Evolutionary conservation across 768 basidiomycete genomes (phyloP), one percentile per base, ranked within the genome.

Genomic region (Mycena floridula): DNA sequence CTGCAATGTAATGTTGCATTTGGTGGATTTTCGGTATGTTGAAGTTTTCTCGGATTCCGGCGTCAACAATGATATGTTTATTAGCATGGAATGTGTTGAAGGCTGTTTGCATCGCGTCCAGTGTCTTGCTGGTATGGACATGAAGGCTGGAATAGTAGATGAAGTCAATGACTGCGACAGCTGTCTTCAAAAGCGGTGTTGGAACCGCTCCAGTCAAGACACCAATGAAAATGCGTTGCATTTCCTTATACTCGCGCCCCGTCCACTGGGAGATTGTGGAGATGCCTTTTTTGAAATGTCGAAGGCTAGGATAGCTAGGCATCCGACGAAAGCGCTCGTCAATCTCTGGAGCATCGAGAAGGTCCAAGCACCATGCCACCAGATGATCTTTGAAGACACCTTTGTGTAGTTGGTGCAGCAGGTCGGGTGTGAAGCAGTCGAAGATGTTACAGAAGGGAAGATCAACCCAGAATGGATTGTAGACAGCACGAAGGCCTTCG

Each of bases 381-480:
- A 69, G 41, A 40, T 74, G 72, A 40, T 72, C 65, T 40, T 70
- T 70, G 59, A 74, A 69, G 3, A 73, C 45, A 0, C 74, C 74
- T 48, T 76, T 69, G 53, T 74, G 64, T 0, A 76, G 55, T 49
- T 74, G 71, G 49, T 74, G 72, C 12, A 76, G 64, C 20, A 73
- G 35, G 57, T 73, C 57, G 13, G 66, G 63, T 1, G 65, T 68
- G 24, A 76, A 48, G 16, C 48, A 59, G 0, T 24, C 1, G 50
- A 67, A 70, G 30, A 74, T 73, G 44, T 73, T 48, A 44, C 47
- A 47, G 48, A 63, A 53, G 0, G 67, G 69, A 8, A 74, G 48
- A 30, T 68, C 50, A 1, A 35, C 37, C 72, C 72, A 74, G 50
- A 72, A 74, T 13, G 69, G 73, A 21, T 57, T 42, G 15, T 20